A percentile compares a stretch with the other conserved stretches of the same genome.
These are phyloP conservation scores for Adansonia madagascariensis DNA, from an alignment of 441 rosid species.

Conservation along the genomic window DNA sequence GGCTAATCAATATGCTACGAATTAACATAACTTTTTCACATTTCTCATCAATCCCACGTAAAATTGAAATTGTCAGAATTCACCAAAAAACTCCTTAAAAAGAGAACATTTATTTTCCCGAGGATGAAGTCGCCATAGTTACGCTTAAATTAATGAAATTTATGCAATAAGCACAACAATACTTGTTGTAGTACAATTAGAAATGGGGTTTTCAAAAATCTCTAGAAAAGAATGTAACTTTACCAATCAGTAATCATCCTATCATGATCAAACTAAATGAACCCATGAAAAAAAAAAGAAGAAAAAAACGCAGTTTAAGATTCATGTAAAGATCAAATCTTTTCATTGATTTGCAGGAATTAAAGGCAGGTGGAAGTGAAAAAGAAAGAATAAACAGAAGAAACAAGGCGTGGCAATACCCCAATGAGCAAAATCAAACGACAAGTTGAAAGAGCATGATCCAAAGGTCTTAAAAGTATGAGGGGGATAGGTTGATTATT, in stretches of 20 bases:
- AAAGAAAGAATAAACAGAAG: constrained; percentile 8
- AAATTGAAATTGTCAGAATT: neutral
- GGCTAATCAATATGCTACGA: constrained; percentile 3
- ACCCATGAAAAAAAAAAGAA: neutral
- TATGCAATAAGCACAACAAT: neutral
- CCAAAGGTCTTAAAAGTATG: constrained; percentile 34
- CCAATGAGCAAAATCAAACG: constrained; percentile 51
- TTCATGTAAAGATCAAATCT: neutral
- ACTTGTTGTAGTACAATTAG: neutral
- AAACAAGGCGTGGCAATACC: constrained; percentile 33
- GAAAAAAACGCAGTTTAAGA: neutral
- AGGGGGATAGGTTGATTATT: constrained; percentile 24
- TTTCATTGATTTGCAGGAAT: neutral
- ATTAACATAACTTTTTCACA: neutral
- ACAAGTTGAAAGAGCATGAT: constrained; percentile 44
- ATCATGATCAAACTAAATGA: neutral
- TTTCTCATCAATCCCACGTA: neutral
- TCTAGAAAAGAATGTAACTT: neutral
- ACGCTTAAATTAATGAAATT: neutral
- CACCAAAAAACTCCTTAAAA: neutral
- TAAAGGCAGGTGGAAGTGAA: neutral
- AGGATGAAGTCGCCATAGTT: neutral
- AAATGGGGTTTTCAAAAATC: constrained; percentile 3
- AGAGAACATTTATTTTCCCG: no score
- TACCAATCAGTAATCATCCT: neutral